Conservation (phyloP, 345 rosid species). For the Aquilaria yunnanensis region DNA sequence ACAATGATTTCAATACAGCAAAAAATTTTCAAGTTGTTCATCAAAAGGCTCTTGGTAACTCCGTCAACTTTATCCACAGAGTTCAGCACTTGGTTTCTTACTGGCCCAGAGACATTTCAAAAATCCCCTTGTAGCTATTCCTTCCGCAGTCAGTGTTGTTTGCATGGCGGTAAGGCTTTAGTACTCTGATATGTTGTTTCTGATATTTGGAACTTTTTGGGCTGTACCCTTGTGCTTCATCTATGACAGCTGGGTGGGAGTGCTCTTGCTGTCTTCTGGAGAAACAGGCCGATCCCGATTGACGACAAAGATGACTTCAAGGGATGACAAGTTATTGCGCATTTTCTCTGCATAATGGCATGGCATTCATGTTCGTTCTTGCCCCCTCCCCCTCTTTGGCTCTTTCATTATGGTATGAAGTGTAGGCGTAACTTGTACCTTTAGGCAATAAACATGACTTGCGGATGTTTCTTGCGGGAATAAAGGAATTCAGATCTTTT, state of each 20-base stretch:
- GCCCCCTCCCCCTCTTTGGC: too few species aligned
- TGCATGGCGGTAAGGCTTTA: slow-evolving; percentile 75
- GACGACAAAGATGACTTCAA: slow-evolving; percentile 93
- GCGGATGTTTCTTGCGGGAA: too few species aligned
- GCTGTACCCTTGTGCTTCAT: neutral
- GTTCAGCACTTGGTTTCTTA: slow-evolving; percentile 95
- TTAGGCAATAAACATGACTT: too few species aligned
- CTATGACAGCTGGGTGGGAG: slow-evolving; percentile 89
- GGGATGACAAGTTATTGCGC: slow-evolving; percentile 30
- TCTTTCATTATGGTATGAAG: too few species aligned
- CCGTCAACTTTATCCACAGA: slow-evolving; percentile 30
- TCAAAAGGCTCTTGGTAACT: too few species aligned
- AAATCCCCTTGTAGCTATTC: slow-evolving; percentile 91
- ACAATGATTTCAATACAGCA: too few species aligned
- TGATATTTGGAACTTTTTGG: neutral
- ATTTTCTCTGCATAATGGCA: neutral
- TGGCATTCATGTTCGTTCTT: too few species aligned
- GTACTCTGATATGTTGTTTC: neutral
- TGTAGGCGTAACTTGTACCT: too few species aligned
- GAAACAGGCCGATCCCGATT: slow-evolving; percentile 65
- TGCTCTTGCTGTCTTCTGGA: slow-evolving; percentile 88
- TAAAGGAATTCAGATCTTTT: too few species aligned
- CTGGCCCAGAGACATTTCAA: slow-evolving; percentile 94
- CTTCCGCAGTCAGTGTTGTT: slow-evolving; percentile 97
- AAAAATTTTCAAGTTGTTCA: too few species aligned